These are phyloP conservation scores for Stylosanthes scabra DNA, from an alignment of 331 rosid species.

Conservation along the genomic window DNA sequence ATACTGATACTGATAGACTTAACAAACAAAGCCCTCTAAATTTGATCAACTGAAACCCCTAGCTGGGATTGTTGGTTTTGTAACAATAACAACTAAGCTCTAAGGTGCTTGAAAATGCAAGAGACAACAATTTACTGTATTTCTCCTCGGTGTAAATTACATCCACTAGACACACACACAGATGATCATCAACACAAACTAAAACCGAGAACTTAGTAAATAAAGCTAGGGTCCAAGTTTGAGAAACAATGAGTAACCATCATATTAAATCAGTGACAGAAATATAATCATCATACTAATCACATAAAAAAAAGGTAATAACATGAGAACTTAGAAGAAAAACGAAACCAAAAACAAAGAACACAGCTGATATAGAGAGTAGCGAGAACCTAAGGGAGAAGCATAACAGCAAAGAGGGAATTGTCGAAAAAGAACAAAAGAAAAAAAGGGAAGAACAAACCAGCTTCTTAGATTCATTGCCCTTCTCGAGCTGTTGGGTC, in stretches of 20 bases:
- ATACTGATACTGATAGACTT: too few relatives aligned
- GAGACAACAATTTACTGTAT: not conserved
- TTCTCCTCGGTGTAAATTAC: not conserved
- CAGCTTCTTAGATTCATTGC: conserved; percentile 71
- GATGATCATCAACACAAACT: not conserved
- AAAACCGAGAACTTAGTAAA: not conserved
- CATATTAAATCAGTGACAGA: not conserved
- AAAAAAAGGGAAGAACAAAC: conserved; percentile 30
- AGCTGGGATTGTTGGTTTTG: not conserved
- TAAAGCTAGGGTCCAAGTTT: conserved; percentile 12
- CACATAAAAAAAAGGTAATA: not conserved
- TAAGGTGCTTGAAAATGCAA: not conserved
- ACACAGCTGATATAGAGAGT: conserved; percentile 1
- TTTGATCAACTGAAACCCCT: not conserved
- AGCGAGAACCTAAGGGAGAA: too few relatives aligned
- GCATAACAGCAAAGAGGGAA: too few relatives aligned
- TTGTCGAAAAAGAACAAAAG: too few relatives aligned
- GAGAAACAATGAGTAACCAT: not conserved
- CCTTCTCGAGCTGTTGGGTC: conserved; percentile 71
- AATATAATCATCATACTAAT: not conserved
- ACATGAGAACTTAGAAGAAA: not conserved
- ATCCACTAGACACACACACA: not conserved
- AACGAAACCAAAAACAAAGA: conserved; percentile 6
- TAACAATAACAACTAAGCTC: not conserved
- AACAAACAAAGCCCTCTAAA: not conserved